These are phyloP conservation scores for Mycothermus thermophilus DNA, from an alignment of 495 filamentous ascomycete species.

Conservation along the genomic window DNA sequence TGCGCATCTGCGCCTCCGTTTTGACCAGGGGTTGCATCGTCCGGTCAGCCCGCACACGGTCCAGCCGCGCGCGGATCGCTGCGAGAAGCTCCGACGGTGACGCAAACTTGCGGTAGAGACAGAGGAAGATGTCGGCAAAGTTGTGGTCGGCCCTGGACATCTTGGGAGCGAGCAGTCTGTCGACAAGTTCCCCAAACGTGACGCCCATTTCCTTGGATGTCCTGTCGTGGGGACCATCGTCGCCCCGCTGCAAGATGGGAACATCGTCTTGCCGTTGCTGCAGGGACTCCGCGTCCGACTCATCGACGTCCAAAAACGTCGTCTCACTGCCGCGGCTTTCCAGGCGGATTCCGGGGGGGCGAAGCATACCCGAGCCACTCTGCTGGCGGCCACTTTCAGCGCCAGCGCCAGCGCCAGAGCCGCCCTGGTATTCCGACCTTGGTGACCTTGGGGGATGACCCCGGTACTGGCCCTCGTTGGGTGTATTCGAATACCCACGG, in stretches of 20 bases:
- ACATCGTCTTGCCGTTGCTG: constrained; percentile 46
- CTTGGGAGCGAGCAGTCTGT: constrained; percentile 64
- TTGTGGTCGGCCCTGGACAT: constrained; percentile 77
- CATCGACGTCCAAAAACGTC: constrained; percentile 46
- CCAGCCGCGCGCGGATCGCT: constrained; percentile 60
- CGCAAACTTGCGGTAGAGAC: constrained; percentile 90
- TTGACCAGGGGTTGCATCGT: constrained; percentile 48
- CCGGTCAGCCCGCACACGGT: constrained; percentile 48
- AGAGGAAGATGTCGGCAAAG: constrained; percentile 75
- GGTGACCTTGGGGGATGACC: constrained; percentile 18
- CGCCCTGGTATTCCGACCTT: constrained; percentile 17
- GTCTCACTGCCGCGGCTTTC: constrained; percentile 33
- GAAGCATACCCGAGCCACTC: constrained; percentile 32
- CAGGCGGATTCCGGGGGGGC: constrained; percentile 30
- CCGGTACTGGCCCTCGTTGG: constrained; percentile 22
- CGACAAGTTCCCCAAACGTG: constrained; percentile 78
- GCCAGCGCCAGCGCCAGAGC: constrained; percentile 11
- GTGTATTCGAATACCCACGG: constrained; percentile 23
- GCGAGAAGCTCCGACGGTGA: constrained; percentile 62
- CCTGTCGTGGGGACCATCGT: constrained; percentile 34
- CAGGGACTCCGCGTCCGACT: constrained; percentile 41
- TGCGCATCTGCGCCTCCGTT: constrained; percentile 65
- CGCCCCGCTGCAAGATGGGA: constrained; percentile 43
- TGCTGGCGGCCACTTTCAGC: constrained; percentile 24
- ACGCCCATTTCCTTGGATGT: constrained; percentile 44